Evolutionary conservation across 495 filamentous ascomycete genomes (phyloP), one percentile per base, ranked within the genome.

Genomic region (Chlorociboria aeruginascens): DNA sequence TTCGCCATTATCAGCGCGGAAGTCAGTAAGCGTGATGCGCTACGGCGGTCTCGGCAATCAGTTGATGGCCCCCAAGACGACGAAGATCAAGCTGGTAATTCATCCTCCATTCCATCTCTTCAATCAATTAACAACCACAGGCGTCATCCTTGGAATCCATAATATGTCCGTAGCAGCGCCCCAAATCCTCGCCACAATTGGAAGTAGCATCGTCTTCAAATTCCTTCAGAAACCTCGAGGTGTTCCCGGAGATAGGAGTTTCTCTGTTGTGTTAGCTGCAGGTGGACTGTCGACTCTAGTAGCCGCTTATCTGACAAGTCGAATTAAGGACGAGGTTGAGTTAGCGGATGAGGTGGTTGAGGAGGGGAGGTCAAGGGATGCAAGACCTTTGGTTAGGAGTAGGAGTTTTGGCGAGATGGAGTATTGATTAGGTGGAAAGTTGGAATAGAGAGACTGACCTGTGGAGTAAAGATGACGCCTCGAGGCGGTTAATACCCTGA

Each of bases 1-100:
- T 95, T 89, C 69, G 88, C 89, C 32, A 80, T 95, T 52, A 94
- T 95, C 57, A 83, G 82, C 41, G 82, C 84, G 32, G 89, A 95
- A 64, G 85, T 95, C 36, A 78, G 78, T 41, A 81, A 81, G 44
- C 78, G 85, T 30, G 85, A 94, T 57, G 76, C 81, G 40, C 67
- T 82, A 16, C 72, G 79, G 41, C 80, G 83, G 16, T 64, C 72
- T 14, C 69, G 8, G 25, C 49, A 10, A 55, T 55, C 12, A 1
- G 29, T 28, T 14, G 37, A 44, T 32, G 66, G 57, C 25, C 67
- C 70, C 10, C 69, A 68, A 8, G 76, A 70, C 20, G 30, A 25
- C n/a, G 53, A 51, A 14, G 83, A 87, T 45, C 88, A 94, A 64
- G 88, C 89, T 1, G 89, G 89, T 39, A 12, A 14, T n/a, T 6